These are phyloP conservation scores for Epichloe aotearoae DNA, from an alignment of 2,329 filamentous ascomycete genomes.

Conservation along the genomic window DNA sequence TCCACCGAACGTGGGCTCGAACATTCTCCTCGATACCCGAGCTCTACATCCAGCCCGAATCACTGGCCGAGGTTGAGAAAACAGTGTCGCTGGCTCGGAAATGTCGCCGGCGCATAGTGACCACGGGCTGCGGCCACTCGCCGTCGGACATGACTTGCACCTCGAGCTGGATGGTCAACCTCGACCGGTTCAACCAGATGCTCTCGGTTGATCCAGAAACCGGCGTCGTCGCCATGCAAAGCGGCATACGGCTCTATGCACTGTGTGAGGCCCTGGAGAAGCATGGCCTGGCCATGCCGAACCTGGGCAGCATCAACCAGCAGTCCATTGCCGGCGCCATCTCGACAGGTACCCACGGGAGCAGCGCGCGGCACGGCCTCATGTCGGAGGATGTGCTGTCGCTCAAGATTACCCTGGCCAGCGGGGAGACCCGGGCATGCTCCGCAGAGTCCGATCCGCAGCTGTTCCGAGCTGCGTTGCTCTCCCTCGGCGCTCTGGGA, in stretches of 20 bases:
- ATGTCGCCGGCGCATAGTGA: conserved; percentile 70
- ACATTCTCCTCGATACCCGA: conserved; percentile 85
- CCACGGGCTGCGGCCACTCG: conserved; percentile 84
- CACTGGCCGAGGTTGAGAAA: conserved; percentile 70
- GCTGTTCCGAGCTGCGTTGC: conserved; percentile 75
- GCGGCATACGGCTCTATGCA: conserved; percentile 71
- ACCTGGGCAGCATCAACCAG: conserved; percentile 86
- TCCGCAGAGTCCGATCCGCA: conserved; percentile 55
- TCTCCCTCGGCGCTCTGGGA: conserved; percentile 80
- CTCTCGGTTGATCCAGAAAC: conserved; percentile 54
- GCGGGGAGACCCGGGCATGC: conserved; percentile 62
- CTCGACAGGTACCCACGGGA: conserved; percentile 86
- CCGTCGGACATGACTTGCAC: conserved; percentile 87
- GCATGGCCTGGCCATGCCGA: conserved; percentile 72
- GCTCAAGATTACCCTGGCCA: conserved; percentile 69
- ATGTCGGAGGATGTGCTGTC: conserved; percentile 65
- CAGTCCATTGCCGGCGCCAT: conserved; percentile 91
- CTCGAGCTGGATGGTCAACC: conserved; percentile 85
- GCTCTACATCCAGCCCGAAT: conserved; percentile 77
- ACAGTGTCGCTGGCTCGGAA: conserved; percentile 65
- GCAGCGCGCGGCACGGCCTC: conserved; percentile 69
- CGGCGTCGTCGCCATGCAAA: conserved; percentile 62
- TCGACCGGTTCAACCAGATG: conserved; percentile 69
- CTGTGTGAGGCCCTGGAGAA: conserved; percentile 63
- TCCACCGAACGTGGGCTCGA: conserved; percentile 87